Evolutionary conservation across 768 basidiomycete genomes (phyloP).

Genomic region (Xanthoconium stramineum): DNA sequence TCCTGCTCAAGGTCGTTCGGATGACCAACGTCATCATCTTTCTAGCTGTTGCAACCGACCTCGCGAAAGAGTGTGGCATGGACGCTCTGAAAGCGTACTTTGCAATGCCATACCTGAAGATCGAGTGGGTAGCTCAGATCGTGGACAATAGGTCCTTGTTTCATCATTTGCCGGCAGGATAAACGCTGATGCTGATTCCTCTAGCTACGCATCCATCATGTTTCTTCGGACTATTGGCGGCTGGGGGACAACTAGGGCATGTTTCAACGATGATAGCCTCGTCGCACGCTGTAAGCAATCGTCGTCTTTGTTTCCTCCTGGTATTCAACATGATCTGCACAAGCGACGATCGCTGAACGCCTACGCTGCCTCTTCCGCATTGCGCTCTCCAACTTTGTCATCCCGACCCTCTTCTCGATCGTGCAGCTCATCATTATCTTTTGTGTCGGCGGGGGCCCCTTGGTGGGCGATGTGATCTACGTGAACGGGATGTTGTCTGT

Average conservation of each 20-base stretch:
- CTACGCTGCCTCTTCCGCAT: neutral
- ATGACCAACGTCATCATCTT: neutral
- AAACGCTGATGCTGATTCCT: neutral
- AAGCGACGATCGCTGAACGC: neutral
- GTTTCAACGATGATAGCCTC: neutral
- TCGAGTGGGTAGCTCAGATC: neutral
- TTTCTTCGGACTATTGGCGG: neutral
- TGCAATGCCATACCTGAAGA: neutral
- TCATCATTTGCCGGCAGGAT: neutral
- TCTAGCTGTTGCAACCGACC: neutral
- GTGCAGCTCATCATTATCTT: neutral
- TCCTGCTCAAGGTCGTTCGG: neutral
- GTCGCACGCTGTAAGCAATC: neutral
- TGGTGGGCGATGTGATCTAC: neutral
- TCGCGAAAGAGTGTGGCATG: neutral
- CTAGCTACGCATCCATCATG: neutral
- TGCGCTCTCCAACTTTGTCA: neutral
- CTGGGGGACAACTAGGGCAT: neutral
- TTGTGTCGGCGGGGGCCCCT: neutral
- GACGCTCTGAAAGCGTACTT: neutral
- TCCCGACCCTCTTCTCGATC: neutral
- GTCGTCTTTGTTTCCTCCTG: neutral
- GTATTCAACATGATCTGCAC: too few relatives aligned
- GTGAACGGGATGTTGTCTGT: slow-evolving; percentile 5
- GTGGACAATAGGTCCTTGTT: neutral